Conservation (phyloP, 2,329 filamentous ascomycete genomes). For the Pseudogymnoascus sp. region DNA sequence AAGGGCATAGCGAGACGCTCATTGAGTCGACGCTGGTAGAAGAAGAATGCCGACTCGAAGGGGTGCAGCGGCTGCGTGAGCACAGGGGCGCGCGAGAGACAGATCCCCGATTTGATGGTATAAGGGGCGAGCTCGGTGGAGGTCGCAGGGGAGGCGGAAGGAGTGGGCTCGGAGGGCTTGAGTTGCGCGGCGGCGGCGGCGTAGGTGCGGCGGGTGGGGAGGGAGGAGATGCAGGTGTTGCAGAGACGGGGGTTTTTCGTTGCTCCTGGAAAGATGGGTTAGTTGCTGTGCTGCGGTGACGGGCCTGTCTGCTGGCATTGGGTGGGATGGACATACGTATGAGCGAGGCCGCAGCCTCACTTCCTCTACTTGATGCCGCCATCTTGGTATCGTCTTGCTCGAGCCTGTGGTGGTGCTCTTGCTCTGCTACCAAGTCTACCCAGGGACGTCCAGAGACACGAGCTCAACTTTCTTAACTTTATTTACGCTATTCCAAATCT, state of each 20-base stretch:
- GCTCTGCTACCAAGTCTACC: background rate
- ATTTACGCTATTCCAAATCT: background rate
- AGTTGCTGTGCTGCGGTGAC: background rate
- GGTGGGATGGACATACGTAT: constrained; percentile 39
- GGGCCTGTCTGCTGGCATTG: background rate
- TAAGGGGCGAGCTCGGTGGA: constrained; percentile 26
- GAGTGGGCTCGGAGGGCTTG: constrained; percentile 24
- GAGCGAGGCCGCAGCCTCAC: constrained; percentile 44
- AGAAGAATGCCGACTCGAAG: constrained; percentile 90
- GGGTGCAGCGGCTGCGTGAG: constrained; percentile 76
- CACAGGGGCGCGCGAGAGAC: constrained; percentile 82
- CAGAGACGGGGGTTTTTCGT: constrained; percentile 27
- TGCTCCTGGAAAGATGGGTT: constrained; percentile 20
- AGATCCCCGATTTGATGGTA: constrained; percentile 58
- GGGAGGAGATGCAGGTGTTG: constrained; percentile 23
- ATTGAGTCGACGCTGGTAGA: constrained; percentile 95
- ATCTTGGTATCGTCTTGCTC: constrained; percentile 31
- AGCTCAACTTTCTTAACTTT: constrained; percentile 14
- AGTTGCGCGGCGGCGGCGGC: constrained; percentile 27
- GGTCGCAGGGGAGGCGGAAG: constrained; percentile 18
- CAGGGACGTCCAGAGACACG: background rate
- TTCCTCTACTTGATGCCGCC: constrained; percentile 53
- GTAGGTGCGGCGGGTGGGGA: constrained; percentile 21
- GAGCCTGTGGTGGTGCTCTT: constrained; percentile 9
- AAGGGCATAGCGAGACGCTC: constrained; percentile 86